Evolutionary conservation across 768 basidiomycete genomes (phyloP).

Genomic region (Dioszegia aurantiaca): DNA sequence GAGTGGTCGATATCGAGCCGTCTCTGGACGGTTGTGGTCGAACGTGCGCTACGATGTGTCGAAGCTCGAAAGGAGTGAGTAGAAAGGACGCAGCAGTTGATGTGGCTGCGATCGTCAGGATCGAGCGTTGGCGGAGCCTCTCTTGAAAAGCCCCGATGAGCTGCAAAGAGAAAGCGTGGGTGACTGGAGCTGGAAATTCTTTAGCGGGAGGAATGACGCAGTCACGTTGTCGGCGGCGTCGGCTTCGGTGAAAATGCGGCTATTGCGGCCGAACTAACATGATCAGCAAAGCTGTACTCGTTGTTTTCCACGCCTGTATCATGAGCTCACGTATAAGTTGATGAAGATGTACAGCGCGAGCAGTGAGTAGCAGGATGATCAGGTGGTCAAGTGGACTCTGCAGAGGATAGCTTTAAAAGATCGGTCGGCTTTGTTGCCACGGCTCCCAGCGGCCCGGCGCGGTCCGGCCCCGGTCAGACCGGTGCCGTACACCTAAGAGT

Average conservation of each 20-base stretch:
- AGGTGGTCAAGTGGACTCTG: no score
- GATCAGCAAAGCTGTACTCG: no score
- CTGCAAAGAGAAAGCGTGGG: not conserved
- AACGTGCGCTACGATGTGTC: not conserved
- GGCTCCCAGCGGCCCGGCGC: not conserved
- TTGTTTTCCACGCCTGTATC: no score
- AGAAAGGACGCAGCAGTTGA: no score
- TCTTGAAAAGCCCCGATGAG: not conserved
- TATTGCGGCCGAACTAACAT: not conserved
- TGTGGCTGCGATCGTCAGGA: no score
- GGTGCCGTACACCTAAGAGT: not conserved
- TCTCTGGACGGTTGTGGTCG: not conserved
- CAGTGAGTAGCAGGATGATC: no score
- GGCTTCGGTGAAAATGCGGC: not conserved
- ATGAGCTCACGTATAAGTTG: no score
- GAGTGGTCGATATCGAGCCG: not conserved
- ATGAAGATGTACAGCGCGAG: no score
- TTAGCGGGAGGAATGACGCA: constrained; percentile 3
- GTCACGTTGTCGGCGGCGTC: not conserved
- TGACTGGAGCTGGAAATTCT: not conserved
- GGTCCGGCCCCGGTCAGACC: not conserved
- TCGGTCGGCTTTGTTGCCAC: no score
- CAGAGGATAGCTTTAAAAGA: no score
- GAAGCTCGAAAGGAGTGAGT: not conserved
- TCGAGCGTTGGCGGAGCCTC: not conserved